Conservation (phyloP, 352 stramenopile species). For the Phytophthora chlamydospora region DNA sequence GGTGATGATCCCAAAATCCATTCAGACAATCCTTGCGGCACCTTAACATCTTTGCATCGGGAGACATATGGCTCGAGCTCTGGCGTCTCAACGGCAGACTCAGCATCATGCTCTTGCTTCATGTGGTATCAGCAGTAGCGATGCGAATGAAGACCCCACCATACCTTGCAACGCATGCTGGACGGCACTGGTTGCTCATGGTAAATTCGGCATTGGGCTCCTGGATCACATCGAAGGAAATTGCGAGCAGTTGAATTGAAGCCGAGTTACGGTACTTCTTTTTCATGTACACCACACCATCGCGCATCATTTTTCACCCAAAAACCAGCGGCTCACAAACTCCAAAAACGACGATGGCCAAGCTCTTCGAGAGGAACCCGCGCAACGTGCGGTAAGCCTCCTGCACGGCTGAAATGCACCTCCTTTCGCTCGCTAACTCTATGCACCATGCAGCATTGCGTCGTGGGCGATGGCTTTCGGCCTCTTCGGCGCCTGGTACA, state of each 20-base stretch:
- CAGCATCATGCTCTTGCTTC: conserved; percentile 4
- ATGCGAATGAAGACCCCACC: conserved; percentile 4
- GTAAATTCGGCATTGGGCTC: neutral
- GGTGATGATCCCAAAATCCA: neutral
- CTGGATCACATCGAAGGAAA: neutral
- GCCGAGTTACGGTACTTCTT: neutral
- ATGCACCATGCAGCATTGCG: conserved; percentile 41
- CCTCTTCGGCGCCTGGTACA: conserved; percentile 52
- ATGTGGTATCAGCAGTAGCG: conserved; percentile 8
- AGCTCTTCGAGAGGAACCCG: conserved; percentile 51
- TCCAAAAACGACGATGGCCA: conserved; percentile 20
- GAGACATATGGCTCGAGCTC: conserved; percentile 2
- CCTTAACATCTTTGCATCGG: neutral
- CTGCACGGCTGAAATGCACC: neutral
- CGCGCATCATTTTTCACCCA: neutral
- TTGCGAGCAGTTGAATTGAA: no score
- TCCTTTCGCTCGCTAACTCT: neutral
- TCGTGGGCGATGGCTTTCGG: conserved; percentile 56
- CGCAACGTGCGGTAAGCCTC: conserved; percentile 44
- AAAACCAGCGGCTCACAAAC: conserved; percentile 1
- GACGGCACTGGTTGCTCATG: neutral
- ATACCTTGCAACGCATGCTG: neutral
- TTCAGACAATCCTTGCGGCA: conserved; percentile 6
- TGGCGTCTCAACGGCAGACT: neutral
- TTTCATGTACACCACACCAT: neutral